phyloP scores from a whole-genome alignment of 2,329 filamentous ascomycete species.

The Dactylellina leptospora region DNA sequence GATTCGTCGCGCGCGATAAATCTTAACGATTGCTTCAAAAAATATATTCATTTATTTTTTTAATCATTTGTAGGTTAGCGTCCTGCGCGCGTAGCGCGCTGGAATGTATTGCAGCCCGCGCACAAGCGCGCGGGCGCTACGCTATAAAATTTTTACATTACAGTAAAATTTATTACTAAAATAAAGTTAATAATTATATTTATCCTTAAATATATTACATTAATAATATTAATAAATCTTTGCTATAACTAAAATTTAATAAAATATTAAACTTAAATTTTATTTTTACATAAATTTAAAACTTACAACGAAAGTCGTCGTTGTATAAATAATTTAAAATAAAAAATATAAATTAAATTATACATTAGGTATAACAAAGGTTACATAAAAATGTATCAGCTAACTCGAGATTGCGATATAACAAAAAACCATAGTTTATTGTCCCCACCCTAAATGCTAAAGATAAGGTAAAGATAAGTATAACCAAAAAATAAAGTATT shows the following conservation, averaged over 20 bases:
- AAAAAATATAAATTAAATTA: constrained; percentile 19
- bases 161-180: constrained; percentile 11
- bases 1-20: constrained; percentile 8
- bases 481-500: constrained; percentile 17
- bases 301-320: neutral
- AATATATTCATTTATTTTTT: constrained; percentile 9
- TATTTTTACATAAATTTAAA: constrained; percentile 6
- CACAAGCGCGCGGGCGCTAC: neutral
- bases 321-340: neutral
- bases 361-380: constrained; percentile 4
- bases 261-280: constrained; percentile 8
- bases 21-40: constrained; percentile 7
- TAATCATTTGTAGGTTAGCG: constrained; percentile 7
- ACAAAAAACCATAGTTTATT: neutral
- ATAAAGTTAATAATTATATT: constrained; percentile 3
- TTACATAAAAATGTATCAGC: constrained; percentile 12
- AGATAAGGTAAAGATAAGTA: neutral
- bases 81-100: neutral
- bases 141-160: constrained; percentile 9
- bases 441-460: neutral
- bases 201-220: constrained; percentile 8
- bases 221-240: constrained; percentile 10
- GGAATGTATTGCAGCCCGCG: neutral
- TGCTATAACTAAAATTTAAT: constrained; percentile 4
- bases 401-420: neutral